Evolutionary conservation across 306 rosid genomes (phyloP).

Genomic region (Inga leiocalycina): DNA sequence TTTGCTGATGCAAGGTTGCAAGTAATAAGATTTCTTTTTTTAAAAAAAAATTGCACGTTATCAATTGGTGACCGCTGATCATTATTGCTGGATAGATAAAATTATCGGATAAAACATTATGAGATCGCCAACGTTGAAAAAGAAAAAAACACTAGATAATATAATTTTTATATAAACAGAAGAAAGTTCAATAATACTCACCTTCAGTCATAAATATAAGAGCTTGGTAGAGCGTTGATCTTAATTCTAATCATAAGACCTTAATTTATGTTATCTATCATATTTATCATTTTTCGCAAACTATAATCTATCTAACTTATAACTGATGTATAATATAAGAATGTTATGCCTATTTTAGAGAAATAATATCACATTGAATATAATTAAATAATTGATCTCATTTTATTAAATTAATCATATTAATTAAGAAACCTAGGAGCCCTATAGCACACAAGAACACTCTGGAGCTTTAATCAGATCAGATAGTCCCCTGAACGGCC

Average conservation of each 20-base stretch:
- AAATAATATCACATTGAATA: too few relatives aligned
- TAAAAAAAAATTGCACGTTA: neutral
- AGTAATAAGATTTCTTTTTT: neutral
- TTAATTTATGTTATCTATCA: too few relatives aligned
- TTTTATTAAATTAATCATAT: too few relatives aligned
- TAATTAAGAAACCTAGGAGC: neutral
- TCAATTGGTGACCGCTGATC: neutral
- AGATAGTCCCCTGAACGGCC: conserved; percentile 44
- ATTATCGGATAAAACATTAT: neutral
- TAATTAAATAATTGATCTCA: too few relatives aligned
- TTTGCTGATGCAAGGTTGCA: neutral
- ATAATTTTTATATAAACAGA: neutral
- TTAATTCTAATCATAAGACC: too few relatives aligned
- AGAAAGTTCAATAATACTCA: neutral
- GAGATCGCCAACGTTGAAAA: neutral
- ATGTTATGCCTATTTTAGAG: too few relatives aligned
- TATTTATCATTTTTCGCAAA: too few relatives aligned
- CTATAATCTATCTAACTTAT: too few relatives aligned
- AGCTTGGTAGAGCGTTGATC: too few relatives aligned
- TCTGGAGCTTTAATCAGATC: neutral
- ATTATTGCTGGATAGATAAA: conserved; percentile 1
- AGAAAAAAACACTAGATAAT: neutral
- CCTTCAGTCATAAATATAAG: too few relatives aligned
- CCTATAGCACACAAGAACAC: neutral
- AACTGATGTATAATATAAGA: too few relatives aligned